Conservation (phyloP, 495 filamentous ascomycete species). For the Talaromyces ruber region DNA sequence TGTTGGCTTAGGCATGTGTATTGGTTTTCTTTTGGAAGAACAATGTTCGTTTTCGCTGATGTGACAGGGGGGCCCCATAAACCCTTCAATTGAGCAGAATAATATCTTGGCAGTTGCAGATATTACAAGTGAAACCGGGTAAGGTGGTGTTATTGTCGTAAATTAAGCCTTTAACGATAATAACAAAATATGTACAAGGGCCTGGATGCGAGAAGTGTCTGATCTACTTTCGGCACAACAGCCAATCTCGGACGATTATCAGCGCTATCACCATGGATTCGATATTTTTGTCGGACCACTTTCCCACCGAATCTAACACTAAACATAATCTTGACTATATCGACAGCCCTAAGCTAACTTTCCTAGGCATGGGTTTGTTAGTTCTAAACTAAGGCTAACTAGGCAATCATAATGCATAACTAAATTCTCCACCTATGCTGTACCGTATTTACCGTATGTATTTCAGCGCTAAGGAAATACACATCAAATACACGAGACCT, state of each 20-base stretch:
- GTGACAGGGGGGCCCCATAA: slow-evolving; percentile 15
- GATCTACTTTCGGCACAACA: slow-evolving; percentile 4
- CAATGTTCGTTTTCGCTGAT: slow-evolving; percentile 18
- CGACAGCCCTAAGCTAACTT: too few species aligned
- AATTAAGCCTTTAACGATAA: neutral
- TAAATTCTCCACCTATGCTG: too few species aligned
- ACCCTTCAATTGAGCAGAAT: slow-evolving; percentile 20
- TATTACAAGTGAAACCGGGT: slow-evolving; percentile 31
- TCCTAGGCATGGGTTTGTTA: too few species aligned
- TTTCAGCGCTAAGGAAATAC: too few species aligned
- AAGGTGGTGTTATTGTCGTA: neutral
- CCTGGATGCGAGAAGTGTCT: slow-evolving; percentile 15
- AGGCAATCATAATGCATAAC: too few species aligned
- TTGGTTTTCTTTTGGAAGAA: too few species aligned
- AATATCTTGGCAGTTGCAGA: slow-evolving; percentile 21
- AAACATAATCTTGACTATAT: too few species aligned
- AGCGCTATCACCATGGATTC: slow-evolving; percentile 21
- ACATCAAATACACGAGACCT: too few species aligned
- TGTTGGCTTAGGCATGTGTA: too few species aligned
- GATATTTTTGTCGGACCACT: slow-evolving; percentile 27
- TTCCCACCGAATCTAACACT: slow-evolving; percentile 7
- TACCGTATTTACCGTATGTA: too few species aligned
- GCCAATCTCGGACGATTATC: neutral
- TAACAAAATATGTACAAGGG: neutral
- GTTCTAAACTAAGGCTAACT: too few species aligned